Evolutionary conservation across 1,284 basidiomycete species (phyloP).

Genomic region (Puccinia novopanici): DNA sequence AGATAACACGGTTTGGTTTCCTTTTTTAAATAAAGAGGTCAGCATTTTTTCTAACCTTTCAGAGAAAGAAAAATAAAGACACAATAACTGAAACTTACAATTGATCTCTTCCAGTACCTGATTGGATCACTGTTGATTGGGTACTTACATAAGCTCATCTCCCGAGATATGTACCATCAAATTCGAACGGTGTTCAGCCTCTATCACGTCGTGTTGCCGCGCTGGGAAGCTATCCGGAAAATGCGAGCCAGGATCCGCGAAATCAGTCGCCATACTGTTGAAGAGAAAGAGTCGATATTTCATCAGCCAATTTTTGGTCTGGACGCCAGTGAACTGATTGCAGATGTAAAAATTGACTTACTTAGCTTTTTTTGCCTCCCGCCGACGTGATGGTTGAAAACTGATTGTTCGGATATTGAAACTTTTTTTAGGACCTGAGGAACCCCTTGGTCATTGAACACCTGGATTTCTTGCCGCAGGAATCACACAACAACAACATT

Average conservation of each 20-base stretch:
- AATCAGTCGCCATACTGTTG: not conserved
- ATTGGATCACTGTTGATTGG: not conserved
- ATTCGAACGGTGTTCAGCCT: not conserved
- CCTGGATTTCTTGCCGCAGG: not conserved
- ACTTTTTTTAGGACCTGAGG: not conserved
- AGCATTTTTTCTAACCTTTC: not conserved
- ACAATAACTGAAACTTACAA: too few relatives aligned
- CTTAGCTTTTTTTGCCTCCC: not conserved
- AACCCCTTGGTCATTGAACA: not conserved
- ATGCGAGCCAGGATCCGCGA: not conserved
- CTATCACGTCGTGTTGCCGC: not conserved
- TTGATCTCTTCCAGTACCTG: too few relatives aligned
- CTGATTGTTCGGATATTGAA: not conserved
- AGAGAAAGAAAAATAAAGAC: not conserved
- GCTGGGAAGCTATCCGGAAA: not conserved
- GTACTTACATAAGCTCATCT: slow-evolving; percentile 9
- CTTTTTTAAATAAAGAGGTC: slow-evolving; percentile 1
- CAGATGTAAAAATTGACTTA: slow-evolving; percentile 4
- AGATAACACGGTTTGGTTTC: not conserved
- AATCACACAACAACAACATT: not conserved
- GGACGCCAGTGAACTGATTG: not conserved
- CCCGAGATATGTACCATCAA: not conserved
- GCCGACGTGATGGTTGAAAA: not conserved
- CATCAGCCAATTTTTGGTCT: not conserved
- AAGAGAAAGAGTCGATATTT: not conserved